Evolutionary conservation across 2,329 filamentous ascomycete genomes (phyloP).

Genomic region (Aspergillus quadrilineatus): DNA sequence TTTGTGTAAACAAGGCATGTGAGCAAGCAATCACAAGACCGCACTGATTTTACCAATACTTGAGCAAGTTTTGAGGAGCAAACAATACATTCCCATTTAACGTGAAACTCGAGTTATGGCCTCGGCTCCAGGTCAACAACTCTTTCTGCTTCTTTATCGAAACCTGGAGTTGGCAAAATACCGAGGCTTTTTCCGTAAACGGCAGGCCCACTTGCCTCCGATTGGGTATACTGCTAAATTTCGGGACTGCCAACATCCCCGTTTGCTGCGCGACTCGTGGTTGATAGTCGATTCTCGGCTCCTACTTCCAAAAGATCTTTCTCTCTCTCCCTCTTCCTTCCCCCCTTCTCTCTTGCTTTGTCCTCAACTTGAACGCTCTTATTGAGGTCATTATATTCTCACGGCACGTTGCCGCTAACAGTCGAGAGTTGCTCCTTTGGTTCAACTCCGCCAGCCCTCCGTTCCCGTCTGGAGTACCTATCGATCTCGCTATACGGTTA

Average conservation of each 20-base stretch:
- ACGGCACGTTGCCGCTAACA: not conserved
- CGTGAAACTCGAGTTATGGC: not conserved
- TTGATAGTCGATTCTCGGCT: not conserved
- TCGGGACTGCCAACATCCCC: not conserved
- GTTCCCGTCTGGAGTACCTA: not conserved
- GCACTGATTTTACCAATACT: not conserved
- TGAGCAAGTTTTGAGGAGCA: not conserved
- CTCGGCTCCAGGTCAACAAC: not conserved
- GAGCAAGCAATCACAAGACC: not conserved
- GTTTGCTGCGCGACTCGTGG: not conserved
- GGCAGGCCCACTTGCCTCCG: not conserved
- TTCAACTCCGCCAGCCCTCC: not conserved
- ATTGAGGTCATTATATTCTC: not conserved
- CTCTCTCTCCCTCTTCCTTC: not conserved
- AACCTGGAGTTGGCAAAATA: not conserved
- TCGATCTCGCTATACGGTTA: not conserved
- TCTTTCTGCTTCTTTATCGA: no score
- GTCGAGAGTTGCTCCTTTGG: not conserved
- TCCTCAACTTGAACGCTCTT: not conserved
- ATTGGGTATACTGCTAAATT: not conserved
- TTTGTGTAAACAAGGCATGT: not conserved
- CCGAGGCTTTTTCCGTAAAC: constrained; percentile 8
- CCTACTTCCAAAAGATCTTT: not conserved
- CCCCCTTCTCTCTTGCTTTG: not conserved
- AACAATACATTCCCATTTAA: not conserved